phyloP scores from a whole-genome alignment of 108 stramenopile genomes.

The Mayamaea pseudoterrestris region DNA sequence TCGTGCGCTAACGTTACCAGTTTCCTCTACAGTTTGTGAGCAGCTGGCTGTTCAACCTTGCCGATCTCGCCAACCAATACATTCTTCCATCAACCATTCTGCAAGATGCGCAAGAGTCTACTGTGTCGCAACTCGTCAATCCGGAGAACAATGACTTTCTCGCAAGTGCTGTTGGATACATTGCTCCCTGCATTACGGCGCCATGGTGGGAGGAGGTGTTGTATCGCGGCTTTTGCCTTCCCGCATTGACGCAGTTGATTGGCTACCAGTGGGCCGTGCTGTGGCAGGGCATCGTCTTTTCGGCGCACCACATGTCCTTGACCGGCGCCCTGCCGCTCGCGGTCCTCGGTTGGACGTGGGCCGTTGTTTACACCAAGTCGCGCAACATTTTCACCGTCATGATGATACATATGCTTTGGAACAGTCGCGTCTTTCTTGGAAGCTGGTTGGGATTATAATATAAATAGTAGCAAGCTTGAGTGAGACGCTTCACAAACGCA shows the following conservation, averaged over 20 bases:
- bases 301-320: slow-evolving; percentile 72
- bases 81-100: slow-evolving; percentile 60
- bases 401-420: slow-evolving; percentile 91
- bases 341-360: slow-evolving; percentile 85
- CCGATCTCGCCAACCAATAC: slow-evolving; percentile 79
- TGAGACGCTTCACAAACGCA: too few species aligned
- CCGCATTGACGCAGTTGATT: slow-evolving; percentile 36
- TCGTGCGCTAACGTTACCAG: too few species aligned
- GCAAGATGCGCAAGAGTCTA: slow-evolving; percentile 51
- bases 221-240: slow-evolving; percentile 81
- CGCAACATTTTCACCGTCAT: slow-evolving; percentile 79
- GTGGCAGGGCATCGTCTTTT: slow-evolving; percentile 70
- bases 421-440: slow-evolving; percentile 82
- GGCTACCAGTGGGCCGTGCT: slow-evolving; percentile 29
- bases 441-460: slow-evolving; percentile 81
- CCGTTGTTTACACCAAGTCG: slow-evolving; percentile 63
- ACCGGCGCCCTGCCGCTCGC: slow-evolving; percentile 78
- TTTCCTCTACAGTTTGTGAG: slow-evolving; percentile 88
- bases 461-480: too few species aligned
- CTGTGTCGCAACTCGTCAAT: slow-evolving; percentile 79
- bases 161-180: slow-evolving; percentile 74
- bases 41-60: slow-evolving; percentile 80
- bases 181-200: slow-evolving; percentile 87
- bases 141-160: slow-evolving; percentile 80
- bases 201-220: slow-evolving; percentile 92